These are phyloP conservation scores for Penicillium sp. DNA, from an alignment of 2,329 filamentous ascomycete genomes.

Conservation along the genomic window DNA sequence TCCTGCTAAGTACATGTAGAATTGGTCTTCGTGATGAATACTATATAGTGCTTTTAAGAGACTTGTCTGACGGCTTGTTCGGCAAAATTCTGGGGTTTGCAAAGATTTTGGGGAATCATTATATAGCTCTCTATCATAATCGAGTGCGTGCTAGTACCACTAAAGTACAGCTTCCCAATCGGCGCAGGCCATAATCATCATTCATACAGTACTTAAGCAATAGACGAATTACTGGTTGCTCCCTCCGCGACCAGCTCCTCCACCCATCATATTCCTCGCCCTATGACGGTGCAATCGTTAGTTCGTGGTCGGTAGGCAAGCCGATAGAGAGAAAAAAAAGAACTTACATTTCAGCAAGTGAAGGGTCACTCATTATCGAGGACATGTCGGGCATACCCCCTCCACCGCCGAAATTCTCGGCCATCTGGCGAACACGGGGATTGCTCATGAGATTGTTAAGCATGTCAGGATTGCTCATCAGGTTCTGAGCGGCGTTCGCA, in stretches of 20 bases:
- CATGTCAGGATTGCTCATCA: conserved; percentile 95
- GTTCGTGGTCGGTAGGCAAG: conserved; percentile 14
- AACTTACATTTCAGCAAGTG: conserved; percentile 86
- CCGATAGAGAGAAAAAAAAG: neutral
- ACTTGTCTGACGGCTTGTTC: neutral
- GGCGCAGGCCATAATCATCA: neutral
- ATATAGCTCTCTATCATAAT: neutral
- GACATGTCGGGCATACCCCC: conserved; percentile 87
- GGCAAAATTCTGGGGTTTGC: neutral
- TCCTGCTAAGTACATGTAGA: too few species aligned
- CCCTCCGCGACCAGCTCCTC: conserved; percentile 42
- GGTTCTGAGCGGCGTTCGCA: conserved; percentile 89
- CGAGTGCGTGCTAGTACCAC: neutral
- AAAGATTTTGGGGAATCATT: neutral
- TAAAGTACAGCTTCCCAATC: neutral
- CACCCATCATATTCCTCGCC: conserved; percentile 67
- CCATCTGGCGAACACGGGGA: conserved; percentile 82
- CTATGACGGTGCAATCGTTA: conserved; percentile 31
- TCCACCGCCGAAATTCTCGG: conserved; percentile 66
- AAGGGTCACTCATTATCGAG: conserved; percentile 85
- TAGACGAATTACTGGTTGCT: conserved; percentile 13
- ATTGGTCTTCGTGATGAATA: neutral
- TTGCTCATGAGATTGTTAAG: conserved; percentile 93
- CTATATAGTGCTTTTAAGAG: neutral
- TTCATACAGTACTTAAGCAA: neutral